Percentiles rank a stretch among this genome's conserved stretches.
These are phyloP conservation scores for Chamaenerion angustifolium DNA, from an alignment of 345 rosid species.

Conservation along the genomic window DNA sequence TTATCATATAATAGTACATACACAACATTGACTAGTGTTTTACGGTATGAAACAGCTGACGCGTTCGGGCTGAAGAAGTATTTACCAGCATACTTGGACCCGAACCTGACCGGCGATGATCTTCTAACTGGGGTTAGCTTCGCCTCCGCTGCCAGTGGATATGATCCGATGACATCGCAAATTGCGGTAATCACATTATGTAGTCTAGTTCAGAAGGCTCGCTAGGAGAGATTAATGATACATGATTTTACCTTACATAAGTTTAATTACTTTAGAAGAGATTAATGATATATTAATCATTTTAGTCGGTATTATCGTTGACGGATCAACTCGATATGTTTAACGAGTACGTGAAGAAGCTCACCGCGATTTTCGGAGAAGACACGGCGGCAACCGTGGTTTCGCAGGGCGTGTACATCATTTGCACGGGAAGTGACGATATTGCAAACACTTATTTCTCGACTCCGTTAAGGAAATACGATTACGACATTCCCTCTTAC, in stretches of 20 bases:
- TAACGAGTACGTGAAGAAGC: conserved; percentile 16
- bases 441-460: conserved; percentile 23
- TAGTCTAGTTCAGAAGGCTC: no score
- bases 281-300: no score
- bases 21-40: no score
- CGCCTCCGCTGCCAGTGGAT: conserved; percentile 50
- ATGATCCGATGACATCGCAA: conserved; percentile 36
- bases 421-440: conserved; percentile 21
- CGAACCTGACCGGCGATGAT: conserved; percentile 27
- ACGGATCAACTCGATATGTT: conserved; percentile 30
- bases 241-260: no score
- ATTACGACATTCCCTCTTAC: conserved; percentile 24
- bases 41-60: conserved; percentile 21
- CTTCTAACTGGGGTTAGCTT: conserved; percentile 54
- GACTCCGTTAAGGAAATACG: conserved; percentile 12
- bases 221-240: no score
- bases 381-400: conserved; percentile 8
- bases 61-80: conserved; percentile 28
- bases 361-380: conserved; percentile 18
- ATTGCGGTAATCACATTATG: conserved; percentile 24
- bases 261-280: no score
- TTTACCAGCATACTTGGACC: conserved; percentile 50
- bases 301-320: conserved; percentile 31
- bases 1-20: no score
- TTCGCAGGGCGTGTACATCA: conserved; percentile 9